phyloP scores from a whole-genome alignment of 2,329 filamentous ascomycete genomes.

The Cryphonectria japonica region DNA sequence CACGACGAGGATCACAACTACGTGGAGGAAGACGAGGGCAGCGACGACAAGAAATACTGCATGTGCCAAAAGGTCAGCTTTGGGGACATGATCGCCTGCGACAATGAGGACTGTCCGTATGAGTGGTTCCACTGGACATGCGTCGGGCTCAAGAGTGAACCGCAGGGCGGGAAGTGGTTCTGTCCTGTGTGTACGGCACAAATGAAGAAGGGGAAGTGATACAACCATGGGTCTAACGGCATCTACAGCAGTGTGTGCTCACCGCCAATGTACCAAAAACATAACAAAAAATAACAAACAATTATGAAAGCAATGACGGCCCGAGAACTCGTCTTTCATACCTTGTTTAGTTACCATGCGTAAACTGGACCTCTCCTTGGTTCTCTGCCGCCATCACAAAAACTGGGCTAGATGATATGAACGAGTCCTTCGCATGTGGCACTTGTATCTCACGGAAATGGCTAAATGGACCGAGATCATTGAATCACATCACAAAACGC shows the following conservation, averaged over 20 bases:
- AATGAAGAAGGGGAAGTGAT: constrained; percentile 44
- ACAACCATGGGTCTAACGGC: background rate
- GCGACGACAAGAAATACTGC: constrained; percentile 81
- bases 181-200: constrained; percentile 65
- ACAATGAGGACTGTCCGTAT: constrained; percentile 78
- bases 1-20: constrained; percentile 51
- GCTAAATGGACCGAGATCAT: no score
- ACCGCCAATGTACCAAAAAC: background rate
- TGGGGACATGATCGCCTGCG: constrained; percentile 87
- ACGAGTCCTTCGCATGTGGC: background rate
- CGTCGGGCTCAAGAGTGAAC: constrained; percentile 69
- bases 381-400: background rate
- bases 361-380: no score
- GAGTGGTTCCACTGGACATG: constrained; percentile 90
- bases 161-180: constrained; percentile 65
- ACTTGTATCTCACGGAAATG: background rate
- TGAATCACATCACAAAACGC: background rate
- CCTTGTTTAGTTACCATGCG: no score
- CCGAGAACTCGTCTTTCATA: background rate
- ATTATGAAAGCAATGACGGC: background rate
- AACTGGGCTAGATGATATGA: background rate
- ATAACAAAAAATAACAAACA: background rate
- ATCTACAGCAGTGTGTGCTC: background rate
- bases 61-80: constrained; percentile 82
- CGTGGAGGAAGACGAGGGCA: constrained; percentile 69